Percentiles rank a stretch among this genome's conserved stretches.
Conservation (phyloP, 192 early-diverging fungal species). For the Coemansia sp. region DNA sequence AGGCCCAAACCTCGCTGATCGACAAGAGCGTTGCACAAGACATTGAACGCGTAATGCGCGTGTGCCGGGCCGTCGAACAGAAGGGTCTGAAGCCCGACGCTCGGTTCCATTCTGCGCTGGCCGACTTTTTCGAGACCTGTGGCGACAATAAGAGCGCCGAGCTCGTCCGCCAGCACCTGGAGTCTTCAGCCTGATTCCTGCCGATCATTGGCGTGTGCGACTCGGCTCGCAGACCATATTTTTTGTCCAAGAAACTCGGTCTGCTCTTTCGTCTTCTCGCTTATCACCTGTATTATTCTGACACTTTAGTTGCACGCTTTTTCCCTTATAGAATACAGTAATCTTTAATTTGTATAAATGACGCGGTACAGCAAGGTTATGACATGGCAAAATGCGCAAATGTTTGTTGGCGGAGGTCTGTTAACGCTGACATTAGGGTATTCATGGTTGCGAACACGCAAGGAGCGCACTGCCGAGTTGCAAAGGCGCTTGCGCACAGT, state of each 20-base stretch:
- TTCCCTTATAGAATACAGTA: not conserved
- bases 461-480: conserved; percentile 27
- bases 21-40: conserved; percentile 14
- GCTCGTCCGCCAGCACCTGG: conserved; percentile 32
- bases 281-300: not conserved
- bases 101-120: conserved; percentile 41
- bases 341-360: conserved; percentile 17
- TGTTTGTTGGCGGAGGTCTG: conserved; percentile 36
- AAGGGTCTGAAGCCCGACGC: conserved; percentile 29
- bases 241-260: not conserved
- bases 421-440: conserved; percentile 22
- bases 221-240: not conserved
- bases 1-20: not conserved
- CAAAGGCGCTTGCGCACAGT: conserved; percentile 20
- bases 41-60: conserved; percentile 35
- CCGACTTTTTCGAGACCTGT: conserved; percentile 39
- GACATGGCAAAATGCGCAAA: conserved; percentile 34
- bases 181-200: not conserved
- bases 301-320: not conserved
- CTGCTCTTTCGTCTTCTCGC: not conserved
- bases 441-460: conserved; percentile 26
- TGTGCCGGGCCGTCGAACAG: conserved; percentile 35
- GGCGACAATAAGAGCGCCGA: conserved; percentile 39
- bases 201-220: not conserved
- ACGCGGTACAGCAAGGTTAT: conserved; percentile 38